These are phyloP conservation scores for Suhomyces bolitotheri DNA, from an alignment of 1,139 yeast species.

Conservation along the genomic window DNA sequence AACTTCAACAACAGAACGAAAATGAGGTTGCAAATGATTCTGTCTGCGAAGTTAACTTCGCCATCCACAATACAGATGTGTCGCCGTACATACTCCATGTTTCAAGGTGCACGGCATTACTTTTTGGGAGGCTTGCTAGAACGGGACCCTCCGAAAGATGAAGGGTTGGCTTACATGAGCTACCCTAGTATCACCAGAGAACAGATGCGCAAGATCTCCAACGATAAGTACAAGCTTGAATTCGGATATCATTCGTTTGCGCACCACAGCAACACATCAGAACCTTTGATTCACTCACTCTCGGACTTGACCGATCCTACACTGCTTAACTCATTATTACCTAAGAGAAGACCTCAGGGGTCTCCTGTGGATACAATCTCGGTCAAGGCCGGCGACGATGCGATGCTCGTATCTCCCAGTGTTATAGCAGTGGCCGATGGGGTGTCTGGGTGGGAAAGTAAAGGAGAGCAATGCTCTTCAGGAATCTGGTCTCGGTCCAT, in stretches of 20 bases:
- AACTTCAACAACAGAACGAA: no score
- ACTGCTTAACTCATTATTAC: slow-evolving; percentile 46
- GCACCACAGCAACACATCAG: slow-evolving; percentile 43
- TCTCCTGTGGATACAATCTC: slow-evolving; percentile 55
- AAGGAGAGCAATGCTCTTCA: slow-evolving; percentile 40
- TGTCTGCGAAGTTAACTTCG: no score
- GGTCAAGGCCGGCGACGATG: slow-evolving; percentile 60
- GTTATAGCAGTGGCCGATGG: slow-evolving; percentile 63
- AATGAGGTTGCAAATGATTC: no score
- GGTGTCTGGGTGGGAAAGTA: slow-evolving; percentile 59
- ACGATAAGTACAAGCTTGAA: slow-evolving; percentile 47
- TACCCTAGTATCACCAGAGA: slow-evolving; percentile 46
- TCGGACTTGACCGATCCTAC: slow-evolving; percentile 55
- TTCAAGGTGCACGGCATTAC: slow-evolving; percentile 31
- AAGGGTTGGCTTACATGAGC: slow-evolving; percentile 40
- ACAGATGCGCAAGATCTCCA: slow-evolving; percentile 37
- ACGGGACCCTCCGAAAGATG: slow-evolving; percentile 21
- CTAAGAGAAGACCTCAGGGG: slow-evolving; percentile 54
- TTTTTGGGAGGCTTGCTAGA: slow-evolving; percentile 25
- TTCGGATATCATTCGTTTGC: slow-evolving; percentile 51
- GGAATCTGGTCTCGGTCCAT: slow-evolving; percentile 61
- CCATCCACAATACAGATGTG: no score
- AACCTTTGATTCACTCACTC: slow-evolving; percentile 49
- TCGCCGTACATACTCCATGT: slow-evolving; percentile 11
- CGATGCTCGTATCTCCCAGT: slow-evolving; percentile 59